Base-by-base conservation (phyloP, 2,329 filamentous ascomycete genomes). In the Colletotrichum sp. region DNA sequence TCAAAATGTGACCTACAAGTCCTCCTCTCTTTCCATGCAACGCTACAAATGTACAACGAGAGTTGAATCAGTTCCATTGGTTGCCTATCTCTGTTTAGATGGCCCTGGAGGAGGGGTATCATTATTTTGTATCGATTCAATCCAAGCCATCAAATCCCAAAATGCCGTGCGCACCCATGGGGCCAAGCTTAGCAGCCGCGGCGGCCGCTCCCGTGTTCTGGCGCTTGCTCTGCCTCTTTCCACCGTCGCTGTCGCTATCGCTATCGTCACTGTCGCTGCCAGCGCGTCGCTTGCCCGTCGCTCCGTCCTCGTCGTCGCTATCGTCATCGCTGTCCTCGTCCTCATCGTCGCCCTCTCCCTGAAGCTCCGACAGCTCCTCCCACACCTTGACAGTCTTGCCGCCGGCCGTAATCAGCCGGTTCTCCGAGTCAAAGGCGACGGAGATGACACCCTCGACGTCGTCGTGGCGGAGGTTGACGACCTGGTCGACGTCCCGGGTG, bases 341-440 rank as follows among this genome's bases (percentile, higher is more conserved):
- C 1, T 85, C 86, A 0, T 86, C 89, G 2, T 88, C 89, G 0
- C 90, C 90, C 1, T 88, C 89, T 3, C 86, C 88, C 26, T 90
- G 88, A 4, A 89, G 83, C 73, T 87, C 88, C n/a, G 90, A 87
- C 76, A 93, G 91, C 82, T 97, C 92, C 94, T 97, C 92, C 97
- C 97, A 99, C 3, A 99, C 93, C 85, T 98, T 98, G 78, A 99
- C 91, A 1, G 93, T 92, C 79, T 90, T 91, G 1, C 97, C 97
- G 70, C 97, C 97, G 13, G 95, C 96, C 81, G 93, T 98, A 79
- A 99, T 95, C 89, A 99, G 92, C 62, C 97, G 90, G 62, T 96
- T 95, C 68, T 93, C 92, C 67, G 94, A 93, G 85, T 99, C 97
- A 78, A 99, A 98, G 2, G 90, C 94, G 1, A 99, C 85, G 0